These are phyloP conservation scores for Inga oerstediana DNA, from an alignment of 306 rosid species.

Conservation along the genomic window DNA sequence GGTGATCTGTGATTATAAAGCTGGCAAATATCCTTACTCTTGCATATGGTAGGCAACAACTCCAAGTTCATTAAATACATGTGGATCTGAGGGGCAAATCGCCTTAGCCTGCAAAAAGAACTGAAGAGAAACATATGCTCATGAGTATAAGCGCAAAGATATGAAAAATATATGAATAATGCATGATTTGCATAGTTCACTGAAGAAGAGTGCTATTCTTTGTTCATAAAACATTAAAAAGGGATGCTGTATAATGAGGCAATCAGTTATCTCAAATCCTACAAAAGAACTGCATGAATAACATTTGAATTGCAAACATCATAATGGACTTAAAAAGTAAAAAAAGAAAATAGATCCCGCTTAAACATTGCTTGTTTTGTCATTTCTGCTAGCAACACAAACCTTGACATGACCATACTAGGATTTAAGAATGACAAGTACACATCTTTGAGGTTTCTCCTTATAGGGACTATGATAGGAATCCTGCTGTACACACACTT, in stretches of 20 bases:
- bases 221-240: background rate
- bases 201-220: background rate
- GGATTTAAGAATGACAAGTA: background rate
- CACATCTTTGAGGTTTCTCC: background rate
- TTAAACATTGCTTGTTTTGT: background rate
- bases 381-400: background rate
- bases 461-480: background rate
- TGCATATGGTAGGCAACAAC: constrained; percentile 95
- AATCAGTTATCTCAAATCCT: constrained; percentile 29
- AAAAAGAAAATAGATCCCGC: background rate
- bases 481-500: too few species aligned
- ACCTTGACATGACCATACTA: background rate
- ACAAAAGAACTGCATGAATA: background rate
- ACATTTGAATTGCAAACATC: background rate
- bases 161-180: background rate
- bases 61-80: constrained; percentile 93
- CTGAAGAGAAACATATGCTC: constrained; percentile 46
- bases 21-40: constrained; percentile 63
- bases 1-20: constrained; percentile 19
- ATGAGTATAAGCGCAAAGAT: constrained; percentile 30
- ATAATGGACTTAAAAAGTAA: background rate
- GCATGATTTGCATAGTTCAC: background rate
- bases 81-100: constrained; percentile 91
- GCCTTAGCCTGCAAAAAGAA: constrained; percentile 86
- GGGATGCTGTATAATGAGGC: background rate